Conservation (phyloP, 441 rosid species). For the Kokia cookei region DNA sequence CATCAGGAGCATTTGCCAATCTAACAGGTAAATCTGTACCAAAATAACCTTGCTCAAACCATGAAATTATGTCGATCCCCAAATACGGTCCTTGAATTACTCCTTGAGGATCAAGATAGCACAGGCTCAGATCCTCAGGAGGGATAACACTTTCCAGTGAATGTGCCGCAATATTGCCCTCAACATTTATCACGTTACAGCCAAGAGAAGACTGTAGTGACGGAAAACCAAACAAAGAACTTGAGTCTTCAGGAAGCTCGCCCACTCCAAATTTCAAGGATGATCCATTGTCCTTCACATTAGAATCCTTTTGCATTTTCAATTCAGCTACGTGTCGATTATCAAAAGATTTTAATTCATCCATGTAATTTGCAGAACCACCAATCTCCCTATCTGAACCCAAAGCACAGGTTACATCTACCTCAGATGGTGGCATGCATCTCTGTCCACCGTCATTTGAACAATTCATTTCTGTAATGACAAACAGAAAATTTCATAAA, state of each 20-base stretch:
- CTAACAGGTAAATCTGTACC: slow-evolving; percentile 56
- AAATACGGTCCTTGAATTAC: slow-evolving; percentile 56
- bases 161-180: not conserved
- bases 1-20: slow-evolving; percentile 51
- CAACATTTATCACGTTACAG: not conserved
- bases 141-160: not conserved
- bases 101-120: slow-evolving; percentile 60
- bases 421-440: not conserved
- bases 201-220: slow-evolving; percentile 16
- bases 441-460: not conserved
- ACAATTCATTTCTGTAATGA: not conserved
- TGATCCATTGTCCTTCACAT: slow-evolving; percentile 6
- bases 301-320: slow-evolving; percentile 15
- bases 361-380: not conserved
- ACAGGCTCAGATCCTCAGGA: slow-evolving; percentile 45
- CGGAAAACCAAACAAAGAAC: slow-evolving; percentile 21
- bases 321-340: slow-evolving; percentile 14
- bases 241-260: slow-evolving; percentile 30
- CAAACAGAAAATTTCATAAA: not conserved
- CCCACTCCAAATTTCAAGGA: slow-evolving; percentile 21
- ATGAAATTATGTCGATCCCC: slow-evolving; percentile 52
- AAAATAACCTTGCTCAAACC: slow-evolving; percentile 69
- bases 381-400: slow-evolving; percentile 1
- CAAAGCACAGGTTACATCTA: slow-evolving; percentile 8
- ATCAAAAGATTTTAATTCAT: slow-evolving; percentile 21